Evolutionary conservation across 305 asterid genomes (phyloP).

Genomic region (Fraxinus floribunda): DNA sequence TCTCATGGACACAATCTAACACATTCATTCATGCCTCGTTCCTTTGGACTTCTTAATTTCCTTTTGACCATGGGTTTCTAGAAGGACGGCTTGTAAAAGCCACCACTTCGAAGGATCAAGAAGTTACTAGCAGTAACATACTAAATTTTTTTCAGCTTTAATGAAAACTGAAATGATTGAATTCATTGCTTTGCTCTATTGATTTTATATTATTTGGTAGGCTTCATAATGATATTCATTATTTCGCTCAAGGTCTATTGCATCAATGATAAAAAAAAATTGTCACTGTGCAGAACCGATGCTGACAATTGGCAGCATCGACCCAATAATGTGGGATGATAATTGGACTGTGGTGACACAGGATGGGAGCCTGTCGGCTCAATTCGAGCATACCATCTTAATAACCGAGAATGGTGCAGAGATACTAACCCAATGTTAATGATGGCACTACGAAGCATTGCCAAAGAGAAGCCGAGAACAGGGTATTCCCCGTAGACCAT

Average conservation of each 20-base stretch:
- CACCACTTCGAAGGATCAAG: neutral
- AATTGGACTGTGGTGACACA: conserved; percentile 91
- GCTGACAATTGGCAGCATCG: conserved; percentile 85
- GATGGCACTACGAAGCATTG: neutral
- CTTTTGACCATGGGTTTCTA: neutral
- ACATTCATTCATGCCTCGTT: neutral
- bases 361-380: conserved; percentile 97
- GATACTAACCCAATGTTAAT: conserved; percentile 73
- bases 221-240: neutral
- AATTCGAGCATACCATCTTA: conserved; percentile 90
- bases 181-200: neutral
- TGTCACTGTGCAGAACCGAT: conserved; percentile 71
- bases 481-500: conserved; percentile 4
- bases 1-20: neutral
- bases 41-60: neutral
- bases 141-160: neutral
- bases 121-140: neutral
- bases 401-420: conserved; percentile 79
- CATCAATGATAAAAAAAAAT: neutral
- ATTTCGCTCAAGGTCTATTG: neutral
- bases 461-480: neutral
- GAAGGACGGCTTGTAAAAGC: neutral
- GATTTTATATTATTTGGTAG: neutral
- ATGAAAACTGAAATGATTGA: neutral
- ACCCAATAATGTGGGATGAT: conserved; percentile 83